These are phyloP conservation scores for Terana coerulea DNA, from an alignment of 768 basidiomycete species.

Conservation along the genomic window DNA sequence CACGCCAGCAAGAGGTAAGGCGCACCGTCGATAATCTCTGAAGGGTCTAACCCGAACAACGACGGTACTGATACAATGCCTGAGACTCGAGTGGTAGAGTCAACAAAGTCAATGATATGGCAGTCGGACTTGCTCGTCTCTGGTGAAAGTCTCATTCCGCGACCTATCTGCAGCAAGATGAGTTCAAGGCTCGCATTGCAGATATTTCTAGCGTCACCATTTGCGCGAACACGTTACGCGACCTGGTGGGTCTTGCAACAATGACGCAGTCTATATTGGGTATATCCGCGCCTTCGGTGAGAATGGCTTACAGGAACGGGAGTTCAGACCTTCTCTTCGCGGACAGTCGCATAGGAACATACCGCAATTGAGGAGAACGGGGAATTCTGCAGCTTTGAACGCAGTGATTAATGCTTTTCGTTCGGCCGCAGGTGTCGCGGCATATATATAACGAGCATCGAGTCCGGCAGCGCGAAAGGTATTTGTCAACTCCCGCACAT, in stretches of 20 bases:
- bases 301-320: slow-evolving; percentile 51
- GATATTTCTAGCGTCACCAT: slow-evolving; percentile 58
- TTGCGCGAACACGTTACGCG: slow-evolving; percentile 85
- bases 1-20: too few species aligned
- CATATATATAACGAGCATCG: slow-evolving; percentile 80
- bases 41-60: slow-evolving; percentile 81
- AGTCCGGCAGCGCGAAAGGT: slow-evolving; percentile 71
- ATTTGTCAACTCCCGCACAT: slow-evolving; percentile 71
- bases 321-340: background rate
- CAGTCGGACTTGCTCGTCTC: slow-evolving; percentile 79
- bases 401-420: slow-evolving; percentile 58
- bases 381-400: slow-evolving; percentile 73
- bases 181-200: background rate
- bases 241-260: slow-evolving; percentile 84
- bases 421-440: slow-evolving; percentile 59
- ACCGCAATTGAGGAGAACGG: slow-evolving; percentile 91
- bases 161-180: slow-evolving; percentile 65
- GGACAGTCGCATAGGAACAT: background rate
- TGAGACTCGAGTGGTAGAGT: slow-evolving; percentile 59
- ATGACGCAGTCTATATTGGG: slow-evolving; percentile 92
- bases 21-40: slow-evolving; percentile 61
- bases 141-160: slow-evolving; percentile 86
- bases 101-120: slow-evolving; percentile 88
- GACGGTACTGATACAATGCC: slow-evolving; percentile 80
- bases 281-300: slow-evolving; percentile 94